These are phyloP conservation scores for Hemisphaericaspora xylofermentans DNA, from an alignment of 1,139 yeast species.

Conservation along the genomic window DNA sequence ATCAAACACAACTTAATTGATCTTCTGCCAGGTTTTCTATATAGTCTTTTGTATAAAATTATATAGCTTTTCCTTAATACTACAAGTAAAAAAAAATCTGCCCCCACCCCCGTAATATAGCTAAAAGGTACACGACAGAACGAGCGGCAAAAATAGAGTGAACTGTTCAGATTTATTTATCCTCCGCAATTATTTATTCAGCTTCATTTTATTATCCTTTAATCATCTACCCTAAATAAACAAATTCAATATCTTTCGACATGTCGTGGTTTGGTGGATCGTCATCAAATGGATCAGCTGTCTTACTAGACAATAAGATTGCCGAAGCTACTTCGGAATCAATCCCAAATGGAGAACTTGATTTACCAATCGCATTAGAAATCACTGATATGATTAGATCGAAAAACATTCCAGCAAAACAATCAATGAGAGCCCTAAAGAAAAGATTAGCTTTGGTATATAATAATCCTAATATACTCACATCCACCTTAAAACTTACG, in stretches of 20 bases:
- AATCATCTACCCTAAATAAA: neutral
- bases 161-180: no score
- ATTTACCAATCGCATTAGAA: conserved; percentile 76
- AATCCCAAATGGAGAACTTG: conserved; percentile 90
- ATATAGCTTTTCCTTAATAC: no score
- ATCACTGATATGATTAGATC: conserved; percentile 86
- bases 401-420: conserved; percentile 77
- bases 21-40: no score
- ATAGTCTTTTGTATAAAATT: no score
- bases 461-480: conserved; percentile 72
- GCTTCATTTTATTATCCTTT: neutral
- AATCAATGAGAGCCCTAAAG: conserved; percentile 81
- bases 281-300: conserved; percentile 34
- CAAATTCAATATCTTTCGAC: neutral
- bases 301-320: conserved; percentile 62
- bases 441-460: conserved; percentile 63
- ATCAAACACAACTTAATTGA: no score
- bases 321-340: conserved; percentile 83
- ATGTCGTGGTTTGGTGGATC: conserved; percentile 68
- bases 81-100: no score
- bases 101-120: no score
- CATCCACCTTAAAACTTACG: conserved; percentile 69
- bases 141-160: no score
- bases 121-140: no score
- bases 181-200: neutral